Evolutionary conservation across 345 rosid genomes (phyloP), one percentile per base, ranked within the genome.

Genomic region (Brassica incana): DNA sequence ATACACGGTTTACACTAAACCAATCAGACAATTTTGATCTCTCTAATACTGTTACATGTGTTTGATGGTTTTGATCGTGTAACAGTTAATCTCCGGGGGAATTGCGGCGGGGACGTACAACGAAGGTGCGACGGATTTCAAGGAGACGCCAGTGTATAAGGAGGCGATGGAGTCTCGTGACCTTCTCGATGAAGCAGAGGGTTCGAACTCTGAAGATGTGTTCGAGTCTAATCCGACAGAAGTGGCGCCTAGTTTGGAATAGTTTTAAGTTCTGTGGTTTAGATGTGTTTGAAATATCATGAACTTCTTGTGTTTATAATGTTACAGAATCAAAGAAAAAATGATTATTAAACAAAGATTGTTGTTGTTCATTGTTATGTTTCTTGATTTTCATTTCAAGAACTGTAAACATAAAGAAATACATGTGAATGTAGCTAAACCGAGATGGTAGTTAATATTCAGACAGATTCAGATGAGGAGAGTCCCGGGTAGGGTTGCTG

Each of bases 141-240:
- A 92, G 85, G 88, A 86, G 40, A 95, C 99, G 20, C 94, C 97
- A 12, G 96, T 84, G 0, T 92, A 87, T 83, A 88, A 92, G 82
- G 98, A 91, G 66, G 87, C 98, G 3, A 66, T 89, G 25, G 89
- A 91, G 77, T 84, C 96, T 67, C 88, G 64, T 59, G 93, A 91
- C 48, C 89, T 92, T 68, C 84, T 92, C 16, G 97, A 92, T 77
- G 96, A 87, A 78, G 91, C 97, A 0, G 91, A 88, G 8, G 82
- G 87, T 74, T 90, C 93, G 1, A 86, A 74, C 75, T 79, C 97
- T 0, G 97, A 95, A 77, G 97, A 94, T 78, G 90, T 91, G 43
- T 92, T 95, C 0, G 99, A 95, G 78, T 91, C 95, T n/a, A 95
- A 92, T 71, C 99, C 98, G n/a, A 92, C 98, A 4, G 98, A 95